These are phyloP conservation scores for Tagetes patula DNA, from an alignment of 129 eudicot species.

Conservation along the genomic window DNA sequence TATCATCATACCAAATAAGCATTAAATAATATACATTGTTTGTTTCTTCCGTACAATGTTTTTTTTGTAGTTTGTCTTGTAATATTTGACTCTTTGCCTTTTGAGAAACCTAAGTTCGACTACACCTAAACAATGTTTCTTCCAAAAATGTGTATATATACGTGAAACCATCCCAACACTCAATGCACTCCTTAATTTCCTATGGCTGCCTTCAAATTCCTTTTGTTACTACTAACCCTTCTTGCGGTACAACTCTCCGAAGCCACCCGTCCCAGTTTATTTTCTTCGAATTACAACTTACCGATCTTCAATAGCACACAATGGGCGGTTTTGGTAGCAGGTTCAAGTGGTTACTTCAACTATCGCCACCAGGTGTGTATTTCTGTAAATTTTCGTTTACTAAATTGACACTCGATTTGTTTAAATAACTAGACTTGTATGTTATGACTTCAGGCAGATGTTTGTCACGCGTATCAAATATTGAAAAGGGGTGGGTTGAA, in stretches of 20 bases:
- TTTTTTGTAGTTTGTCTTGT: neutral
- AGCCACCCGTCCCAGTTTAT: constrained; percentile 27
- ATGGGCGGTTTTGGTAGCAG: constrained; percentile 96
- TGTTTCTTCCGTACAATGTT: constrained; percentile 9
- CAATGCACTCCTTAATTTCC: neutral
- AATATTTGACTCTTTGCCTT: neutral
- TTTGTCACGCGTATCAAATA: constrained; percentile 90
- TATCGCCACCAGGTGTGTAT: constrained; percentile 76
- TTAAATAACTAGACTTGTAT: neutral
- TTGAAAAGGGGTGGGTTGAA: constrained; percentile 75
- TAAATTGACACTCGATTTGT: neutral
- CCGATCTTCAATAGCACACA: constrained; percentile 32
- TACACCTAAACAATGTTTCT: constrained; percentile 7
- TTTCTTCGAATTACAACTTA: constrained; percentile 13
- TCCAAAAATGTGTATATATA: neutral
- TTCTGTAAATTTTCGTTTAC: neutral
- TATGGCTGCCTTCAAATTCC: constrained; percentile 24
- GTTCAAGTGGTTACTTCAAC: constrained; percentile 61
- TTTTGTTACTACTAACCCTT: constrained; percentile 26
- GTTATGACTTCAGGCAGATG: constrained; percentile 56
- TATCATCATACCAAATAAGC: constrained; percentile 19
- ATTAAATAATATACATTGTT: neutral
- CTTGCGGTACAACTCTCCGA: constrained; percentile 26
- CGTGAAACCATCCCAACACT: neutral
- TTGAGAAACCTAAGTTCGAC: constrained; percentile 10